Evolutionary conservation across 257 asterid species (phyloP).

Genomic region (Fraxinus americana): DNA sequence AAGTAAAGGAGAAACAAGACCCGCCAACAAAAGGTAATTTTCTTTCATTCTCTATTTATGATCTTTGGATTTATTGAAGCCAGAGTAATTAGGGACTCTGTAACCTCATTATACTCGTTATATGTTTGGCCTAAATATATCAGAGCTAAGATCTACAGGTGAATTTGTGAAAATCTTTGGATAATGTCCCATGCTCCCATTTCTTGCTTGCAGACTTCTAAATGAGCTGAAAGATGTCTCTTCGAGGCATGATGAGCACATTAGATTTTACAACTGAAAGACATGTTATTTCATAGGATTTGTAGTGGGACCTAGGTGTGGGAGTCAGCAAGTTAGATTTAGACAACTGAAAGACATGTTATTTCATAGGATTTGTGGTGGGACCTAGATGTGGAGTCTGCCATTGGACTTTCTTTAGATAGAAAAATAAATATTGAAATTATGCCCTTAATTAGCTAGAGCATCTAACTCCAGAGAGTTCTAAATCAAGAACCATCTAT

Average conservation of each 20-base stretch:
- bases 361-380: not conserved
- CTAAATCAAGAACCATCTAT: not conserved
- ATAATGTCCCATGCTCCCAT: not conserved
- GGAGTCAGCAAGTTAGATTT: not conserved
- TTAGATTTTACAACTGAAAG: not conserved
- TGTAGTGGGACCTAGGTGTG: not conserved
- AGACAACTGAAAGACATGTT: not conserved
- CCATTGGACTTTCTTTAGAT: not conserved
- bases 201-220: not conserved
- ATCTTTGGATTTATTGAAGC: not conserved
- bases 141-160: not conserved
- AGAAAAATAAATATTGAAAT: not conserved
- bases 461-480: not conserved
- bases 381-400: not conserved
- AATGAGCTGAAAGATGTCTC: not conserved
- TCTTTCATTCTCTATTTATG: not conserved
- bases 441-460: not conserved
- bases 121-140: not conserved
- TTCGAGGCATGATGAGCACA: not conserved
- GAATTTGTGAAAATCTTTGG: not conserved
- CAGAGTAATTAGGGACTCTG: not conserved
- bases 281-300: not conserved
- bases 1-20: slow-evolving; percentile 35
- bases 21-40: slow-evolving; percentile 52
- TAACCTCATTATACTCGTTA: not conserved